These are phyloP conservation scores for Sphaerulina vaccinii DNA, from an alignment of 2,329 filamentous ascomycete species.

Conservation along the genomic window DNA sequence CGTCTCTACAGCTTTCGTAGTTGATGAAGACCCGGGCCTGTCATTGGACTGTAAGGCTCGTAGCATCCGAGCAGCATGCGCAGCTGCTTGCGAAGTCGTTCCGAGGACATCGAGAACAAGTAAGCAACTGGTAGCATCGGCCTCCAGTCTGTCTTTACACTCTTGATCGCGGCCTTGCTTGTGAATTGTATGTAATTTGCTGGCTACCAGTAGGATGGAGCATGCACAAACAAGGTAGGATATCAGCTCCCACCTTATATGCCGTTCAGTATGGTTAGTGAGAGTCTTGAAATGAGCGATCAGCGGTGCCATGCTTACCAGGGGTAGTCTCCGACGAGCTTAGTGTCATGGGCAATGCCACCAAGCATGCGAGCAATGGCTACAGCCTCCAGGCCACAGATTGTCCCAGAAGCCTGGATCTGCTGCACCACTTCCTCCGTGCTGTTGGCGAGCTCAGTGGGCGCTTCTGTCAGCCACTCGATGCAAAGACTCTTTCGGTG, in stretches of 20 bases:
- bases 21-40: not conserved
- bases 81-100: conserved; percentile 6
- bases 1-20: not conserved
- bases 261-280: no score
- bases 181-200: conserved; percentile 1
- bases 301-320: not conserved
- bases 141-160: conserved; percentile 2
- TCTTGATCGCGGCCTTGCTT: not conserved
- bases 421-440: conserved; percentile 1
- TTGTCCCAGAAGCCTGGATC: conserved; percentile 7
- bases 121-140: conserved; percentile 12
- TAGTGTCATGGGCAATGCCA: conserved; percentile 4
- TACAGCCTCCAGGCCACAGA: conserved; percentile 14
- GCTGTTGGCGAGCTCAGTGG: not conserved
- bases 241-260: conserved; percentile 15
- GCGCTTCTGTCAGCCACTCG: conserved; percentile 6
- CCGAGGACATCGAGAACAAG: conserved; percentile 10
- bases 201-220: conserved; percentile 16
- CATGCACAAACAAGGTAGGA: conserved; percentile 11
- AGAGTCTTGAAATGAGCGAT: no score
- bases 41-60: conserved; percentile 9
- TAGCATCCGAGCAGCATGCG: conserved; percentile 15
- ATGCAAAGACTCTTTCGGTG: conserved; percentile 12
- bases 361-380: conserved; percentile 10
- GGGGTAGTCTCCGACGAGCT: conserved; percentile 10